Conservation (phyloP, 1,284 basidiomycete genomes). For the Apiotrichum akiyoshidainum region DNA sequence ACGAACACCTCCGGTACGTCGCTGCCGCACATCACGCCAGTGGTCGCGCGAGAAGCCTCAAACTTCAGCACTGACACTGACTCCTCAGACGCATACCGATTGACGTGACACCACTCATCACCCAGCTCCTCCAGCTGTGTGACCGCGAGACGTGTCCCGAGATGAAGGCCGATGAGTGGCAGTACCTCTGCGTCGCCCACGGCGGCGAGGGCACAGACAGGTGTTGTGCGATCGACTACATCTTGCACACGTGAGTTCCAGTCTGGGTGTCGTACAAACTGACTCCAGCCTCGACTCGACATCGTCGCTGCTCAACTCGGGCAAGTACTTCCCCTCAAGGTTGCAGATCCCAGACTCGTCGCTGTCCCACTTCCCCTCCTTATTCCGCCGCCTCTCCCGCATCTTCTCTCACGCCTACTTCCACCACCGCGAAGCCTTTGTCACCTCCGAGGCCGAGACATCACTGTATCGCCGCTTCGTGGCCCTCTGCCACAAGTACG, state of each 20-base stretch:
- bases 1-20: constrained; percentile 81
- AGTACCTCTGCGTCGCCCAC: constrained; percentile 93
- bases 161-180: constrained; percentile 97
- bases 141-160: constrained; percentile 79
- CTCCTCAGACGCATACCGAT: constrained; percentile 75
- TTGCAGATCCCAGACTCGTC: constrained; percentile 76
- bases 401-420: constrained; percentile 96
- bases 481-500: constrained; percentile 73
- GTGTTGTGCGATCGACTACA: constrained; percentile 98
- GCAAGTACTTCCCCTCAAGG: constrained; percentile 84
- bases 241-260: constrained; percentile 73
- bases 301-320: constrained; percentile 86
- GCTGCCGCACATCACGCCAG: not conserved
- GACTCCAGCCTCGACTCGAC: constrained; percentile 87
- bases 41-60: constrained; percentile 1
- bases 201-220: constrained; percentile 54
- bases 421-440: constrained; percentile 79
- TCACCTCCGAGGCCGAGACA: constrained; percentile 63
- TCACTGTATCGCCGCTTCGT: constrained; percentile 88
- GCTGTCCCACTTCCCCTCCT: constrained; percentile 76
- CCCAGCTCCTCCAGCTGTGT: constrained; percentile 79
- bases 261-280: constrained; percentile 67
- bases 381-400: constrained; percentile 68
- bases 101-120: constrained; percentile 85
- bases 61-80: constrained; percentile 4